phyloP scores from a whole-genome alignment of 345 rosid genomes.

The Eucalyptus caleyi region DNA sequence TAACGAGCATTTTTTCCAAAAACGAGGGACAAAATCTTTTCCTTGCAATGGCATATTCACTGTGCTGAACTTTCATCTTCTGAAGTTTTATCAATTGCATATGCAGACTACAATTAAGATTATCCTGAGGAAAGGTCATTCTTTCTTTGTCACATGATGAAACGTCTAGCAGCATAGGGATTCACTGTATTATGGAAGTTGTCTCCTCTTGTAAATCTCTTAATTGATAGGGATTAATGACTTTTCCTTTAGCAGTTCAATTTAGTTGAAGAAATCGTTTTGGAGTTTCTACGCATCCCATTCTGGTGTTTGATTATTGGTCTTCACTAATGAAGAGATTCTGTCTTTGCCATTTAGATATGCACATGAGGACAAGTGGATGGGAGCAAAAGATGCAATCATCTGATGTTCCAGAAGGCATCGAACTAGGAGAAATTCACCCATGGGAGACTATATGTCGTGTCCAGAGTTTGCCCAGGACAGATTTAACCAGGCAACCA shows the following conservation, averaged over 20 bases:
- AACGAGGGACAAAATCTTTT: background rate
- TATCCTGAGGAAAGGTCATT: background rate
- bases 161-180: background rate
- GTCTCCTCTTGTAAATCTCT: background rate
- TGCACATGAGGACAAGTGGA: conserved; percentile 71
- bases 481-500: conserved; percentile 68
- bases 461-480: conserved; percentile 85
- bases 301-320: background rate
- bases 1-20: background rate
- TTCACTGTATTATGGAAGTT: background rate
- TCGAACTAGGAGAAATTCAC: conserved; percentile 74
- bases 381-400: conserved; percentile 77
- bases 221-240: background rate
- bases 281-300: background rate
- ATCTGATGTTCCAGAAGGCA: conserved; percentile 60
- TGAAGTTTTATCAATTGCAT: background rate
- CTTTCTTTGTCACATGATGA: background rate
- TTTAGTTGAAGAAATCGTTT: background rate
- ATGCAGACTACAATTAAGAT: background rate
- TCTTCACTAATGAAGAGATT: background rate
- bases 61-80: background rate
- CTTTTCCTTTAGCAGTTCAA: background rate
- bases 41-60: background rate
- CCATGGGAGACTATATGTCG: conserved; percentile 91
- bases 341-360: background rate